phyloP scores from a whole-genome alignment of 2,329 filamentous ascomycete species.

The Coniochaeta sp. region DNA sequence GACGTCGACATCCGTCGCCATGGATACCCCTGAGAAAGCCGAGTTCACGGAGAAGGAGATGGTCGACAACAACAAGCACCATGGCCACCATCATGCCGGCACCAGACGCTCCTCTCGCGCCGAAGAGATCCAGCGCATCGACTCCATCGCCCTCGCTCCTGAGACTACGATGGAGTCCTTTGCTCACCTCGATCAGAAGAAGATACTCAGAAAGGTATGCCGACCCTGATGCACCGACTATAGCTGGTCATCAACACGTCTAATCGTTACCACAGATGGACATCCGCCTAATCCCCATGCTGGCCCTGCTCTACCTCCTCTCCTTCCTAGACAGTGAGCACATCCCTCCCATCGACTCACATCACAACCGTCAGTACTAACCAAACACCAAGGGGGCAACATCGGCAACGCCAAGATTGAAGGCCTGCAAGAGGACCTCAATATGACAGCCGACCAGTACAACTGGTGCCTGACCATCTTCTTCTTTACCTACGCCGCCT shows the following conservation, averaged over 20 bases:
- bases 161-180: slow-evolving; percentile 14
- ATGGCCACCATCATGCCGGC: not conserved
- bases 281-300: slow-evolving; percentile 47
- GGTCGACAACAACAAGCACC: not conserved
- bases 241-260: not conserved
- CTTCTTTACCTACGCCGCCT: slow-evolving; percentile 72
- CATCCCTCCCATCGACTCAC: too few species aligned
- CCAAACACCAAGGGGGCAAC: slow-evolving; percentile 44
- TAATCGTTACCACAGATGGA: slow-evolving; percentile 34
- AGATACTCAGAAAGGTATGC: slow-evolving; percentile 46
- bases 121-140: slow-evolving; percentile 11
- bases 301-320: slow-evolving; percentile 62
- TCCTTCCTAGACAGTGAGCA: slow-evolving; percentile 56
- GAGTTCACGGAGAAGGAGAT: slow-evolving; percentile 7
- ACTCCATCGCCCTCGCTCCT: slow-evolving; percentile 8
- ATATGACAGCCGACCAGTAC: slow-evolving; percentile 60
- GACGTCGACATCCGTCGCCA: not conserved
- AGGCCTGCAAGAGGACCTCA: slow-evolving; percentile 41
- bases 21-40: slow-evolving; percentile 5
- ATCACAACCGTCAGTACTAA: not conserved
- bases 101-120: slow-evolving; percentile 1
- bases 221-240: too few species aligned
- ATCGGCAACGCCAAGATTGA: slow-evolving; percentile 62
- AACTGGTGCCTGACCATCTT: slow-evolving; percentile 66
- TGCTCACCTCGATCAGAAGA: slow-evolving; percentile 46